Evolutionary conservation across 2,329 filamentous ascomycete species (phyloP).

Genomic region (Aspergillus sp.): DNA sequence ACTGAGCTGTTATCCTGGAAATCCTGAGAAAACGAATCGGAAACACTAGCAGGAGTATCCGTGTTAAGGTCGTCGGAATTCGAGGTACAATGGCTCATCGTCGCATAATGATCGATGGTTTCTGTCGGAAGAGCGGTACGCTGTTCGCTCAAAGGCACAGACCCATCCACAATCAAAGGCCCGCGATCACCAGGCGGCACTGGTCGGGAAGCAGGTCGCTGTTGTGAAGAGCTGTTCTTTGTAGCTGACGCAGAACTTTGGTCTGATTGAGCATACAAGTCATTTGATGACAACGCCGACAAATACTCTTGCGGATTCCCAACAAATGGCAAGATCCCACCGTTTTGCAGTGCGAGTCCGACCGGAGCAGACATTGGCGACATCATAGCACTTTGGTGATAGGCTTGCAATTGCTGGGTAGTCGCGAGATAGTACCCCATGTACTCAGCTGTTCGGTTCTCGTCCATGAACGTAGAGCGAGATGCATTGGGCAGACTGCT

Average conservation of each 20-base stretch:
- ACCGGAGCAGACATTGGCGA: conserved; percentile 34
- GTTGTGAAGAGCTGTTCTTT: conserved; percentile 16
- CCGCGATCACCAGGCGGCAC: conserved; percentile 29
- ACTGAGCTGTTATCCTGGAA: conserved; percentile 32
- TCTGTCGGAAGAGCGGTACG: conserved; percentile 29
- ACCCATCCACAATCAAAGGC: conserved; percentile 45
- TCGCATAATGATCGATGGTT: conserved; percentile 29
- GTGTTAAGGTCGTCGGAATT: conserved; percentile 34
- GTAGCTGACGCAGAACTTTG: conserved; percentile 14
- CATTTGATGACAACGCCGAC: conserved; percentile 19
- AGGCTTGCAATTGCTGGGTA: conserved; percentile 38
- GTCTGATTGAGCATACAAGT: conserved; percentile 19
- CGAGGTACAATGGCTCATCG: conserved; percentile 36
- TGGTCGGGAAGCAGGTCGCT: conserved; percentile 21
- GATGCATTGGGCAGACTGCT: conserved; percentile 31
- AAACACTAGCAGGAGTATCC: conserved; percentile 33
- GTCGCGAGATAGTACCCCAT: conserved; percentile 43
- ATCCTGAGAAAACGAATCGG: conserved; percentile 35
- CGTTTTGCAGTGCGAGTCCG: conserved; percentile 35
- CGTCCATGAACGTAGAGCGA: conserved; percentile 30
- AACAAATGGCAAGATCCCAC: conserved; percentile 29
- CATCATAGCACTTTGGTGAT: conserved; percentile 34
- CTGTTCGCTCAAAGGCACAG: conserved; percentile 35
- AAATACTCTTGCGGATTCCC: conserved; percentile 31
- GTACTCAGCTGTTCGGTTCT: conserved; percentile 38